Evolutionary conservation across 495 filamentous ascomycete species (phyloP).

Genomic region (Penicillium coprophilum): DNA sequence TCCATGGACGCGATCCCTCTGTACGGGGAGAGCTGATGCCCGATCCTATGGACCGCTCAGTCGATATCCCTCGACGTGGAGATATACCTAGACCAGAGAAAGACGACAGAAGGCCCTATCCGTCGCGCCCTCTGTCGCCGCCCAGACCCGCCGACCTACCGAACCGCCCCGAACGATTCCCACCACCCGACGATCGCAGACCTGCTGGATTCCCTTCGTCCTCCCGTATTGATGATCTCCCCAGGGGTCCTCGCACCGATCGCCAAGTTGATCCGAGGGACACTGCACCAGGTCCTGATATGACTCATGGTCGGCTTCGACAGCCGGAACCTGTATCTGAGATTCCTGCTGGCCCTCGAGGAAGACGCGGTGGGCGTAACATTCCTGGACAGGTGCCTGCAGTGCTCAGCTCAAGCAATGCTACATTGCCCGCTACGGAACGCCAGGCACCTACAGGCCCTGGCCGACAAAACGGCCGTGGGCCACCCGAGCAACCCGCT

Average conservation of each 20-base stretch:
- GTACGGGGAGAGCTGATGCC: conserved; percentile 40
- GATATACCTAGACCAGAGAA: conserved; percentile 36
- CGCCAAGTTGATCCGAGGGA: conserved; percentile 36
- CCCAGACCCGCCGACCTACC: conserved; percentile 31
- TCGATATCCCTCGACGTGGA: conserved; percentile 35
- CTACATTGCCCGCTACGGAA: conserved; percentile 26
- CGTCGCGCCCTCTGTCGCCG: conserved; percentile 32
- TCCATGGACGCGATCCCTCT: conserved; percentile 34
- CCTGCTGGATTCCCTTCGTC: conserved; percentile 25
- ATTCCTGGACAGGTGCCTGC: conserved; percentile 29
- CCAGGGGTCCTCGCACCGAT: conserved; percentile 43
- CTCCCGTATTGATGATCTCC: conserved; percentile 37
- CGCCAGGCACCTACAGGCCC: conserved; percentile 43
- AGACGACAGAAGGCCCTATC: conserved; percentile 37
- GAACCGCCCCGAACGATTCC: conserved; percentile 41
- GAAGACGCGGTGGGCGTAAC: conserved; percentile 34
- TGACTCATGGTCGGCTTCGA: conserved; percentile 55
- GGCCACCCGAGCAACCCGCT: conserved; percentile 27
- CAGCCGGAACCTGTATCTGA: conserved; percentile 55
- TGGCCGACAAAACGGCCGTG: conserved; percentile 35
- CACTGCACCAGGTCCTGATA: conserved; percentile 36
- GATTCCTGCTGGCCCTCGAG: conserved; percentile 71
- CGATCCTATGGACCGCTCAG: conserved; percentile 34
- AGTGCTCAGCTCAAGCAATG: conserved; percentile 22
- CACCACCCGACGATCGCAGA: conserved; percentile 35